Base-by-base conservation (phyloP, 2,329 filamentous ascomycete genomes). In the Colletotrichum chlorophyti region DNA sequence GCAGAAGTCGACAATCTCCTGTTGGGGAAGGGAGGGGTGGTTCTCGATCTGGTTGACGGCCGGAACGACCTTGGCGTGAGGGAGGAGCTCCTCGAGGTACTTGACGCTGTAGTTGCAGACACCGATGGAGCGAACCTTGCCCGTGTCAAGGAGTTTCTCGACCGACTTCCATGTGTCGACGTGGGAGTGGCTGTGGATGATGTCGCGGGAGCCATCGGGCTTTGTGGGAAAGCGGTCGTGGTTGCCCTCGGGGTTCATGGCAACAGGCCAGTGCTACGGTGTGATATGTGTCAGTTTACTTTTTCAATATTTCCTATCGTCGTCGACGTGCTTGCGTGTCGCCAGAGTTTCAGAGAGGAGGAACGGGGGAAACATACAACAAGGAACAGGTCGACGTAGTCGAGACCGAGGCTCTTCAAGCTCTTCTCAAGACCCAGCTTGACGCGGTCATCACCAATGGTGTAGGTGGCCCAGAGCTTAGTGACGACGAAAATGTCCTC, bases 401-500 rank as follows among this genome's bases (percentile, higher is more conserved):
- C 89, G 43, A 95, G 78, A 2, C 91, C 90, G 31, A 96, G 77
- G 59, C 83, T 82, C 75, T 88, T 84, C 70, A 95, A 78, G 67
- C 87, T 90, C 80, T 88, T 87, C 64, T 91, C 85, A 31, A 95
- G 80, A 31, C 83, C 86, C 66, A 89, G 77, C 74, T 90, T 87
- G 6, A 86, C 86, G 6, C 87, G 81, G 26, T 63, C 64, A 32
- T 59, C 61, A 37, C 57, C 60, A 31, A 84, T 85, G 73, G 89
- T 88, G 77, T 90, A 93, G 47, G 90, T 91, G 68, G 87, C 89
- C 90, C 91, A 96, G 32, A 93, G 83, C 82, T 96, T 96, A 68
- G 88, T 91, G 52, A 91, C 90, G 58, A 96, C 85, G 76, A 95
- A 96, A 61, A 96, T 76, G 57, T 96, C 90, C 71, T 90, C 84